Evolutionary conservation across 306 rosid genomes (phyloP), one percentile per base, ranked within the genome.

Genomic region (Medicago arabica): DNA sequence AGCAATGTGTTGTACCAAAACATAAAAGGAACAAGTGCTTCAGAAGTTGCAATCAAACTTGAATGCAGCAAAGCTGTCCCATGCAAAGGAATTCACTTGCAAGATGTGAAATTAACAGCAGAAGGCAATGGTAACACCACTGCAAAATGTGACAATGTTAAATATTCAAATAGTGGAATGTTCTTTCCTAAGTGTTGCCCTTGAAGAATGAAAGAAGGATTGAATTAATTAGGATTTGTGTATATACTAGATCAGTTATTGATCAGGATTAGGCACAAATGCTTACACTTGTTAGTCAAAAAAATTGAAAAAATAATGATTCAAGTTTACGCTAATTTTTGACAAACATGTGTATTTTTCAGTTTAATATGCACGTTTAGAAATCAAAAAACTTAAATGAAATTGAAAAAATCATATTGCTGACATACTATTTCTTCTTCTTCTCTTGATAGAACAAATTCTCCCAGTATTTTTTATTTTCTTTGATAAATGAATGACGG

Each of bases 11-110:
- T 28, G 18, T 92, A 85, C 85, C 69, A 60, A 25, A 92, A 92
- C 80, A 88, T 90, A 6, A 58, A 9, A 78, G 98, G 98, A 65
- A 88, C 98, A n/a, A 92, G 98, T 75, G 91, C 88, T 0, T 83
- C 98, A 8, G 68, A 90, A 54, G 85, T 86, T 12, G 97, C 96
- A 11, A 83, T 92, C 59, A 85, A 71, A 18, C 79, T 92, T 21
- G 73, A 88, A 2, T 92, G 96, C 82, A 90, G 92, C 88, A 75
- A 74, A 50, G 14, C 15, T 3, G 2, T 80, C 9, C 87, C 89
- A 43, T 92, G 97, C 67, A 41, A 50, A 55, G 88, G 69, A 6
- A 73, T 92, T 18, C 49, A 50, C 28, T 16, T 92, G 34, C 76
- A 75, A 72, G 79, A 92, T 40, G 88, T 92, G 23, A 57, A 69